These are phyloP conservation scores for Claviceps sp. DNA, from an alignment of 2,329 filamentous ascomycete species.

Conservation along the genomic window DNA sequence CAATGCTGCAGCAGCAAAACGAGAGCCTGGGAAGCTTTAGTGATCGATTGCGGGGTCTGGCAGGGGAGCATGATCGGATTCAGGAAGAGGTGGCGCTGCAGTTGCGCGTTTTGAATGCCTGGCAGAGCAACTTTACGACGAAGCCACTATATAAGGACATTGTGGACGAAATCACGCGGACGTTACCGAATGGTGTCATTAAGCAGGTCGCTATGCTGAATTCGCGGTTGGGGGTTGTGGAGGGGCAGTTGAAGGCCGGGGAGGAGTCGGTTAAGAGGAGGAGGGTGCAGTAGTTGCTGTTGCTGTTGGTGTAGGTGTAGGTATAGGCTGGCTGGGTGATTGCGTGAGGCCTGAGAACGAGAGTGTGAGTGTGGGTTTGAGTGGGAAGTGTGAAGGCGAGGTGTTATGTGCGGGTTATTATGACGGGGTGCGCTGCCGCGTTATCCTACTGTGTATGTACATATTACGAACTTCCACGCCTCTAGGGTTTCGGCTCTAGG, in stretches of 20 bases:
- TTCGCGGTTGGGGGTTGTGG: constrained; percentile 11
- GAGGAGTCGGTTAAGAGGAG: background rate
- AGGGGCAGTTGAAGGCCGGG: constrained; percentile 1
- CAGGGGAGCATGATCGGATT: constrained; percentile 2
- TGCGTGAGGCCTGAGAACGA: no score
- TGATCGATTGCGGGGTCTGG: background rate
- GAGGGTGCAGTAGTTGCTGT: background rate
- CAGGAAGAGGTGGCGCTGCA: constrained; percentile 21
- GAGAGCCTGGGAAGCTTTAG: constrained; percentile 2
- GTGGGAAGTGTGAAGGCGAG: no score
- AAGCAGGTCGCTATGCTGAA: constrained; percentile 11
- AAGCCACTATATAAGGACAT: constrained; percentile 28
- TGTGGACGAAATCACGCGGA: constrained; percentile 21
- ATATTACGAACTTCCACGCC: no score
- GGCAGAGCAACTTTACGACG: constrained; percentile 36
- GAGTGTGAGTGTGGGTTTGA: no score
- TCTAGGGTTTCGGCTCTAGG: no score
- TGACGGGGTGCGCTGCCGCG: no score
- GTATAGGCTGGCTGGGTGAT: no score
- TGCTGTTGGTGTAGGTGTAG: background rate
- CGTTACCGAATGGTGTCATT: constrained; percentile 11
- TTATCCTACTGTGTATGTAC: no score
- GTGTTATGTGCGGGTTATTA: no score
- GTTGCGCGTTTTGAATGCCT: constrained; percentile 27
- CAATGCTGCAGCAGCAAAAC: background rate